Base-by-base conservation (phyloP, 2,329 filamentous ascomycete genomes). In the Cercospora nicotianae region DNA sequence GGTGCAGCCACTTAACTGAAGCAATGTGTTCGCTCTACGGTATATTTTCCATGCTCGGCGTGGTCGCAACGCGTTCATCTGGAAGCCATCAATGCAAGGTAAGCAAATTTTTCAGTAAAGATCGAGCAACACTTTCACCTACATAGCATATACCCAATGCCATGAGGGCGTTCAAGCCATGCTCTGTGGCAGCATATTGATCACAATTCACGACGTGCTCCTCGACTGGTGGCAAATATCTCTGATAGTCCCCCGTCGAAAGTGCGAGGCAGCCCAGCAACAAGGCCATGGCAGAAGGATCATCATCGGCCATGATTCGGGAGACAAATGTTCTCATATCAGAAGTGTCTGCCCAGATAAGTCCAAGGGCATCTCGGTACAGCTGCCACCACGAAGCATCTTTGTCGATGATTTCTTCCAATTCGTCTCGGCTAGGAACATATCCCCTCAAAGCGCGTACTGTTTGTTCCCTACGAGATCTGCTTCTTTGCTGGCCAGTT, bases 371-470 rank as follows among this genome's bases (percentile, higher is more conserved):
- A 28, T 69, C 65, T 36, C 68, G 66, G 59, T 65, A 71, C 1
- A 68, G 61, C 13, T 65, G 42, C 68, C 69, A 71, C 69, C 69
- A 71, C 3, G 65, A 68, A 61, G 65, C 63, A 30, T 68, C 28
- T 10, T 65, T 60, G 12, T 65, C 48, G 18, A 71, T 59, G 9
- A 70, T 67, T 0, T 64, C 62, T 9, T 58, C 48, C 33, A 70
- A 33, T 42, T 68, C 68, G 5, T 30, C 53, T 30, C 63, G 28
- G 20, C 63, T 12, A 5, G 69, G 69, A 26, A 70, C 10, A 51
- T 13, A 20, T 3, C 51, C 59, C 10, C 28, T 31, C 3, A 70
- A 48, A 3, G 39, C 68, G 2, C 36, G 61, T 13, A 59, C 33
- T 5, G 39, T 59, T 53, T 12, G 48, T 12, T 53, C 48, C 18